Conservation (phyloP, 805 yeast genomes). For the Sungouiozyma ichnusensis region DNA sequence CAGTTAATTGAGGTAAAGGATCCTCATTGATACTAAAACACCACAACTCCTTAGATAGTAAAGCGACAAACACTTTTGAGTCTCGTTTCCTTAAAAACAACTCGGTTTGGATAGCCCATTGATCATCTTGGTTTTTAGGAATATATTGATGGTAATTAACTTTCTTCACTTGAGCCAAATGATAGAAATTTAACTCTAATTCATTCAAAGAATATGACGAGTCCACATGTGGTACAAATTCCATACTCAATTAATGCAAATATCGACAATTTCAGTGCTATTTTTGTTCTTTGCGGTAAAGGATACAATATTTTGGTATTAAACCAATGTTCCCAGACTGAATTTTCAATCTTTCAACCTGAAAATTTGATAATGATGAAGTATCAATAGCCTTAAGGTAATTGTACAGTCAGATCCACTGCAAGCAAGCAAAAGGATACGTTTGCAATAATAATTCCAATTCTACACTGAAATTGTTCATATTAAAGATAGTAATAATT, state of each 20-base stretch:
- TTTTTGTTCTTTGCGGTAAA: too few relatives aligned
- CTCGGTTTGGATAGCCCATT: slow-evolving; percentile 35
- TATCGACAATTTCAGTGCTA: too few relatives aligned
- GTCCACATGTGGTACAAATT: background rate
- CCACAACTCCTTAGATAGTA: slow-evolving; percentile 35
- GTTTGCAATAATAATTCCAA: too few relatives aligned
- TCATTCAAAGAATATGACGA: slow-evolving; percentile 19
- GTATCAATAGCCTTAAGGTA: too few relatives aligned
- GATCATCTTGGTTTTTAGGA: slow-evolving; percentile 30
- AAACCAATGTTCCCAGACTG: too few relatives aligned
- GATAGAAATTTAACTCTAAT: slow-evolving; percentile 22
- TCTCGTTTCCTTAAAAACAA: slow-evolving; percentile 28
- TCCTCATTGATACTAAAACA: slow-evolving; percentile 33
- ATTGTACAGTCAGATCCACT: too few relatives aligned
- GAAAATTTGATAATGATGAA: too few relatives aligned
- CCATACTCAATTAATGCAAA: background rate
- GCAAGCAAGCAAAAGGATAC: too few relatives aligned
- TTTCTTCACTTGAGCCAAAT: slow-evolving; percentile 21
- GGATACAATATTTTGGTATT: too few relatives aligned
- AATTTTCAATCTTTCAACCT: too few relatives aligned
- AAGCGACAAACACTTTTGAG: slow-evolving; percentile 30
- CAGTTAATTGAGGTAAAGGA: slow-evolving; percentile 26
- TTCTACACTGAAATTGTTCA: too few relatives aligned
- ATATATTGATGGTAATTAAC: slow-evolving; percentile 27
- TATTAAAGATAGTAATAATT: too few relatives aligned